Evolutionary conservation across 129 eudicot species (phyloP).

Genomic region (Pittosporum tobira): DNA sequence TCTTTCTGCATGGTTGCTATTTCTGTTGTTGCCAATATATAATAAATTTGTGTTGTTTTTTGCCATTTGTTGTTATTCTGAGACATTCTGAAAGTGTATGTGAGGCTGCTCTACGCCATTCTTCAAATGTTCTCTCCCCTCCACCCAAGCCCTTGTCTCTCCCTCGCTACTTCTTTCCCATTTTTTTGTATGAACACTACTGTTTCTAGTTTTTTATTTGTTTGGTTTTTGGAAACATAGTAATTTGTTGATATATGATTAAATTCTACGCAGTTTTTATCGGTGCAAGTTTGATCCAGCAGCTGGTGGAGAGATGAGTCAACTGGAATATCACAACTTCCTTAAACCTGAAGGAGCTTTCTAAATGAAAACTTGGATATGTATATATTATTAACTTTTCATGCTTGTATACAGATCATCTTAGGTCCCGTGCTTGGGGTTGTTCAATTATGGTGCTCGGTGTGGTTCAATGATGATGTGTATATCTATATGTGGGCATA

Average conservation of each 20-base stretch:
- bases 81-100: not conserved
- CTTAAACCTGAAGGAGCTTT: constrained; percentile 63
- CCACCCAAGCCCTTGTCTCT: no score
- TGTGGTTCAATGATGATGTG: not conserved
- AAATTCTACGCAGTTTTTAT: constrained; percentile 48
- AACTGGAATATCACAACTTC: constrained; percentile 78
- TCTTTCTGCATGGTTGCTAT: no score
- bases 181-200: no score
- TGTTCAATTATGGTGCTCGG: not conserved
- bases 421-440: no score
- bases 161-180: no score
- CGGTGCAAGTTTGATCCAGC: constrained; percentile 80
- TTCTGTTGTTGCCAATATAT: not conserved
- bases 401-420: no score
- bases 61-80: not conserved
- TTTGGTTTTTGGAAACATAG: no score
- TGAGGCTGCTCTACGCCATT: no score
- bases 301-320: constrained; percentile 85
- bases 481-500: not conserved
- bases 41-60: not conserved
- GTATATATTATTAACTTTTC: not conserved
- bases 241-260: not conserved
- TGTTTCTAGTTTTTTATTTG: no score
- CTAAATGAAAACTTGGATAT: constrained; percentile 13
- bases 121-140: no score